Conservation (phyloP, 163 green algal species). For the Prototheca stagnorum region DNA sequence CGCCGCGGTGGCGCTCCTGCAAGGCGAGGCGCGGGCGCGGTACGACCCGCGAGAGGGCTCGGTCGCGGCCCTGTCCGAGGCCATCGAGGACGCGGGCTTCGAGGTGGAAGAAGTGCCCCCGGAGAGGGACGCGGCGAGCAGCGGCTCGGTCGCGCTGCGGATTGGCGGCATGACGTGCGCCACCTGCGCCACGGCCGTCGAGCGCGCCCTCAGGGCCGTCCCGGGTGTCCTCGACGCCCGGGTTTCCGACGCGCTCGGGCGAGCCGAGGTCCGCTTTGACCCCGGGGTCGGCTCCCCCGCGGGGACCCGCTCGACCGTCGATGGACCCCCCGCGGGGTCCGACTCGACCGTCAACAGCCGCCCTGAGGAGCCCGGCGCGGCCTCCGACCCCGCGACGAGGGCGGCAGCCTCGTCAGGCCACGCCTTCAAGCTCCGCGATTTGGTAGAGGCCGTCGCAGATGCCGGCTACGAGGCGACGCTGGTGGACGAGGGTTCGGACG, state of each 20-base stretch:
- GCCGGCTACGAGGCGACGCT: conserved; percentile 42
- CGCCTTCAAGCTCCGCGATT: too few relatives aligned
- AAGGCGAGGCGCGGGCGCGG: conserved; percentile 20
- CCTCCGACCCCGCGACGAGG: too few relatives aligned
- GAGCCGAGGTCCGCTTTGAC: conserved; percentile 25
- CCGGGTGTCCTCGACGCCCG: conserved; percentile 33
- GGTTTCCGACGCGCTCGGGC: conserved; percentile 8
- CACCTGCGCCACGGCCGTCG: conserved; percentile 25
- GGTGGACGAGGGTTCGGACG: not conserved
- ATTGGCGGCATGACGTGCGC: conserved; percentile 45
- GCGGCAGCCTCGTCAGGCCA: too few relatives aligned
- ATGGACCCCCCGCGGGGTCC: too few relatives aligned
- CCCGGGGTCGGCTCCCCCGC: conserved; percentile 40
- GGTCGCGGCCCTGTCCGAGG: conserved; percentile 26
- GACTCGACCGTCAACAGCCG: too few relatives aligned
- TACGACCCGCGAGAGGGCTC: not conserved
- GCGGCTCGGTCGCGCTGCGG: conserved; percentile 20
- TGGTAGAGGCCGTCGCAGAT: conserved; percentile 49
- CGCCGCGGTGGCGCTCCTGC: conserved; percentile 27
- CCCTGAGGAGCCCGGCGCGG: too few relatives aligned
- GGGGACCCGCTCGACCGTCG: too few relatives aligned
- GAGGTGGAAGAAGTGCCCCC: conserved; percentile 9
- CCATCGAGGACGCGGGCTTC: conserved; percentile 62
- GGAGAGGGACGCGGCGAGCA: not conserved
- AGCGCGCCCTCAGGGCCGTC: conserved; percentile 25